phyloP scores from a whole-genome alignment of 2,329 filamentous ascomycete species.

The Neonectria punicea region DNA sequence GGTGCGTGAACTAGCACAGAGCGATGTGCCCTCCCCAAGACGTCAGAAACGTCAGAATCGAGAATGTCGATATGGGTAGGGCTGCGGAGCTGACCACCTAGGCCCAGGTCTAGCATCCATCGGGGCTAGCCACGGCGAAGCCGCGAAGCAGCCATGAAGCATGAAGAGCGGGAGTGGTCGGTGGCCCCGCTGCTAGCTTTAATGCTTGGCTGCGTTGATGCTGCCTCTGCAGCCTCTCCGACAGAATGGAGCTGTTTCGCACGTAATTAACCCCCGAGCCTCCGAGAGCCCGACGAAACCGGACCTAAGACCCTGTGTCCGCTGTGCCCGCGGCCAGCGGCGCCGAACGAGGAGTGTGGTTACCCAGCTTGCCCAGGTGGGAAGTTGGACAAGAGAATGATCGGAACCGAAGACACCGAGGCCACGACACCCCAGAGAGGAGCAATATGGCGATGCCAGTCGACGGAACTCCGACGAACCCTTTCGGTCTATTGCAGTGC shows the following conservation, averaged over 20 bases:
- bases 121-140: slow-evolving; percentile 28
- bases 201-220: slow-evolving; percentile 18
- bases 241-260: slow-evolving; percentile 33
- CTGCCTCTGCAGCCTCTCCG: slow-evolving; percentile 1
- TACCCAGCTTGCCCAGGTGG: slow-evolving; percentile 1
- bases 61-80: slow-evolving; percentile 29
- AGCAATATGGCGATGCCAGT: neutral
- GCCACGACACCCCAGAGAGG: neutral
- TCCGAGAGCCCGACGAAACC: slow-evolving; percentile 39
- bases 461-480: neutral
- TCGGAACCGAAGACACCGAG: slow-evolving; percentile 17
- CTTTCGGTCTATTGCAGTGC: neutral
- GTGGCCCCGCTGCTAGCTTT: slow-evolving; percentile 21
- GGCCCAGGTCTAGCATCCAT: neutral
- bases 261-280: slow-evolving; percentile 38
- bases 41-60: neutral
- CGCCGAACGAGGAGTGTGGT: slow-evolving; percentile 13
- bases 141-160: slow-evolving; percentile 25
- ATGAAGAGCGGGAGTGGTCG: slow-evolving; percentile 16
- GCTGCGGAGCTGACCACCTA: slow-evolving; percentile 22
- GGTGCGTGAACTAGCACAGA: slow-evolving; percentile 23
- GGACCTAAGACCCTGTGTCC: slow-evolving; percentile 25
- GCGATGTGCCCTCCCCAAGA: neutral
- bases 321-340: slow-evolving; percentile 6
- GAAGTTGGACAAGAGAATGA: slow-evolving; percentile 5